Evolutionary conservation across 164 flowering plant species (phyloP), one percentile per base, ranked within the genome.

Genomic region (Liriodendron chinense): DNA sequence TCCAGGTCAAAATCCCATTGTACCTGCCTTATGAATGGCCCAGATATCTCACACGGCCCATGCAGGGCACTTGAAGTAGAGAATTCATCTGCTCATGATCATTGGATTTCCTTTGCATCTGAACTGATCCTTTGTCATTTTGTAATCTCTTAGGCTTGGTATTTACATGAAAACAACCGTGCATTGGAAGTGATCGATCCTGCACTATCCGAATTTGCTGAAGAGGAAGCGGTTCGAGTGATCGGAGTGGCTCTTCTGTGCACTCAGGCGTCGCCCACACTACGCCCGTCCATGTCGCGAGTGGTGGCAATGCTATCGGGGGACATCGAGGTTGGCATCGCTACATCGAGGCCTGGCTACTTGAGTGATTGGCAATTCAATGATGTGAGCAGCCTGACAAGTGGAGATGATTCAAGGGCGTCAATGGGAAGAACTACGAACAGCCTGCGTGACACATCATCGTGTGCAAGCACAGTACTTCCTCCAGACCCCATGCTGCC

Each of bases 111-210:
- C 43, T 34, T 34, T 34, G 43, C 43, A 57, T 57, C 13, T 20
- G 16, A 64, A 69, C 21, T 26, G 47, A 43, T 13, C 12, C 66
- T 7, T 22, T 47, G 43, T 69, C 56, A n/a, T 10, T 9, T 1
- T 47, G 22, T 69, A 47, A 43, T 65, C 20, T 1, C 43, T 34
- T 23, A 78, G 80, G 80, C 80, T 22, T 78, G 80, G 80, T 49
- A 62, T 56, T 65, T 78, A 16, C 70, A 73, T 74, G 80, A 74
- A 68, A 74, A 74, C 57, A 63, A 65, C 10, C 72, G 66, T 18
- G 70, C 18, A 7, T 28, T 78, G 49, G 77, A 78, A 57, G 24
- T 78, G 74, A 74, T 78, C 23, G 80, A 78, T 74, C 76, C 70
- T 20, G 50, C 12, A 23, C 48, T 74, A 14, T 2, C 70, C 5